Conservation (phyloP, 805 yeast genomes). For the Wickerhamiella alocasiicola region DNA sequence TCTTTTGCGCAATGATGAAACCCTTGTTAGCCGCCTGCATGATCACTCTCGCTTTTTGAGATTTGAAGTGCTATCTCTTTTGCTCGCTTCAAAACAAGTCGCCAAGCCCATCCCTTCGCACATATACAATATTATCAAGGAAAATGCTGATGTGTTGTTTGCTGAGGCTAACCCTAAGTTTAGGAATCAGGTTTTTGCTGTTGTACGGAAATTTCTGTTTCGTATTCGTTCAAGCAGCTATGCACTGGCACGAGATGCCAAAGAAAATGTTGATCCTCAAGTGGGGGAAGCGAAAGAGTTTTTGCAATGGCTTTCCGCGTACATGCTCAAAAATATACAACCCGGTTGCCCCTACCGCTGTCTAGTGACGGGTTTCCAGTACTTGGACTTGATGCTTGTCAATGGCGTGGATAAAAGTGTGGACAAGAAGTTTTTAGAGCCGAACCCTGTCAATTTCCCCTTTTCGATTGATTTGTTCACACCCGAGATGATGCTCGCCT, state of each 20-base stretch:
- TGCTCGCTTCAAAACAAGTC: conserved; percentile 49
- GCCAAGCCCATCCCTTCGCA: conserved; percentile 42
- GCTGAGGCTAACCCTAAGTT: conserved; percentile 57
- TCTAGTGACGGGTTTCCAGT: conserved; percentile 36
- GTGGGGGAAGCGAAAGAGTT: conserved; percentile 30
- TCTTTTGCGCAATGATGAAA: neutral
- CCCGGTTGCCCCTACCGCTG: conserved; percentile 50
- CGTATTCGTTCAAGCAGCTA: conserved; percentile 61
- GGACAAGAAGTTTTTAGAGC: conserved; percentile 27
- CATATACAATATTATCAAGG: conserved; percentile 34
- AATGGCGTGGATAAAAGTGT: conserved; percentile 47
- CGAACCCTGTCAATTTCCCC: conserved; percentile 38
- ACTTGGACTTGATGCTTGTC: conserved; percentile 36
- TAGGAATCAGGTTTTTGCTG: conserved; percentile 52
- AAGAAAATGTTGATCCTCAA: conserved; percentile 3
- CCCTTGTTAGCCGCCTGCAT: conserved; percentile 5
- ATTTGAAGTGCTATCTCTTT: conserved; percentile 45
- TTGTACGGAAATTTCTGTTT: conserved; percentile 47
- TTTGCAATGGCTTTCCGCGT: conserved; percentile 30
- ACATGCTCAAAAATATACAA: conserved; percentile 31
- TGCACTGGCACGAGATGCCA: conserved; percentile 38
- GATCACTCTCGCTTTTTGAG: conserved; percentile 26
- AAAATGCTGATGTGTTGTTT: conserved; percentile 39
- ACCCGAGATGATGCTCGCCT: conserved; percentile 32
- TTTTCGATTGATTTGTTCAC: conserved; percentile 35